Evolutionary conservation across 2,329 filamentous ascomycete genomes (phyloP).

Genomic region (Myriosclerotinia duriaeana): DNA sequence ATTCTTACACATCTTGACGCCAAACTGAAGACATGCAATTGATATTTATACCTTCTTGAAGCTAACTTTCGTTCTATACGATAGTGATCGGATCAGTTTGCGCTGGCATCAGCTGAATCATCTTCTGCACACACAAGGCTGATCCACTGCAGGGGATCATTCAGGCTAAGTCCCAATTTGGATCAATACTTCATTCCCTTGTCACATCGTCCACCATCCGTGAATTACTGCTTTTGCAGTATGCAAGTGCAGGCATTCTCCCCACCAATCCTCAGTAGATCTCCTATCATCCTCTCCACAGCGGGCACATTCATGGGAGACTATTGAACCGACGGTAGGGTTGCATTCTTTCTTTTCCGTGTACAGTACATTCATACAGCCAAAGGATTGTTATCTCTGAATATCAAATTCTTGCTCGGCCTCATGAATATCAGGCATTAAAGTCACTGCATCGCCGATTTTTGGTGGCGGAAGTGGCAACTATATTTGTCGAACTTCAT

Average conservation of each 20-base stretch:
- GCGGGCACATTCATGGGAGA: slow-evolving; percentile 23
- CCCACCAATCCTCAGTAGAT: slow-evolving; percentile 16
- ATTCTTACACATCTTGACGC: not conserved
- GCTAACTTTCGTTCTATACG: not conserved
- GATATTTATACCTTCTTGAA: slow-evolving; percentile 9
- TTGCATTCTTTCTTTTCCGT: slow-evolving; percentile 13
- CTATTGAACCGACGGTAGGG: slow-evolving; percentile 3
- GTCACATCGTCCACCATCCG: not conserved
- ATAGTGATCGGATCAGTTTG: not conserved
- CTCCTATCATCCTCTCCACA: slow-evolving; percentile 8
- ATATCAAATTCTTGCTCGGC: slow-evolving; percentile 19
- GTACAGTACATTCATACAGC: slow-evolving; percentile 18
- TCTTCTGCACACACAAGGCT: slow-evolving; percentile 21
- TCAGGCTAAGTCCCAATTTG: slow-evolving; percentile 19
- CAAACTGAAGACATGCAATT: not conserved
- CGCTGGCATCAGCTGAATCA: slow-evolving; percentile 23
- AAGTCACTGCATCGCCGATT: slow-evolving; percentile 20
- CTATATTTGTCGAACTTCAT: slow-evolving; percentile 9
- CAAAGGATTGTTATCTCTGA: slow-evolving; percentile 15
- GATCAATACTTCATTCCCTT: slow-evolving; percentile 18
- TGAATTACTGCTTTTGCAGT: slow-evolving; percentile 15
- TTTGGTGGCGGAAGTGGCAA: slow-evolving; percentile 26
- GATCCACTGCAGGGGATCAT: slow-evolving; percentile 11
- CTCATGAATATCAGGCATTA: slow-evolving; percentile 23
- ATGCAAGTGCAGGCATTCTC: slow-evolving; percentile 27